These are phyloP conservation scores for Xylaria polymorpha DNA, from an alignment of 2,329 filamentous ascomycete genomes.

Conservation along the genomic window DNA sequence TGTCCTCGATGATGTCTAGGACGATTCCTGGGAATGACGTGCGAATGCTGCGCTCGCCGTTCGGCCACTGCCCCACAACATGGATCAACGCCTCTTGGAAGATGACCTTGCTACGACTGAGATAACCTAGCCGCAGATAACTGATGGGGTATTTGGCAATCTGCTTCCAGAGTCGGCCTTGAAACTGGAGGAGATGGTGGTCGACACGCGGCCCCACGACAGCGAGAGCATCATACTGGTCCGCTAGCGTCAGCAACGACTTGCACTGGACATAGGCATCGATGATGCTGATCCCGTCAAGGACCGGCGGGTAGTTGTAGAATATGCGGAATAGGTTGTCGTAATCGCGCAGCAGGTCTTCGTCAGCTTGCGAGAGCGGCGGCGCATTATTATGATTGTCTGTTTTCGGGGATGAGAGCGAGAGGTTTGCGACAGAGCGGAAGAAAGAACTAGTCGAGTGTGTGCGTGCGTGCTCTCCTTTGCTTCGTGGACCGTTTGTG, in stretches of 20 bases:
- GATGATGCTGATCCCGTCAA: conserved; percentile 89
- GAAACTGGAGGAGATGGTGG: conserved; percentile 93
- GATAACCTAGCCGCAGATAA: conserved; percentile 89
- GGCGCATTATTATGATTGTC: conserved; percentile 56
- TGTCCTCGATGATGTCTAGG: conserved; percentile 92
- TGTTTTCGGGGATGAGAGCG: conserved; percentile 60
- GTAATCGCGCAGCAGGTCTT: conserved; percentile 89
- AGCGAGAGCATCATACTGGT: conserved; percentile 90
- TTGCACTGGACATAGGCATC: conserved; percentile 96
- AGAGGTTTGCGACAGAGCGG: conserved; percentile 85
- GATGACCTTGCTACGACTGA: conserved; percentile 84
- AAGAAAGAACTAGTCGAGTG: conserved; percentile 73
- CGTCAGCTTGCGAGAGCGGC: conserved; percentile 68
- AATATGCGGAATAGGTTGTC: conserved; percentile 96
- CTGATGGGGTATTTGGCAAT: conserved; percentile 95
- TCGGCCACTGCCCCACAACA: conserved; percentile 93
- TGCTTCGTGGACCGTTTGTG: conserved; percentile 60
- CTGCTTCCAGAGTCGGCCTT: conserved; percentile 91
- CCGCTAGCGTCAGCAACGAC: conserved; percentile 85
- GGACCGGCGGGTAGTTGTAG: conserved; percentile 87
- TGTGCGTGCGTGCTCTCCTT: conserved; percentile 65
- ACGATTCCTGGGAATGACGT: conserved; percentile 78
- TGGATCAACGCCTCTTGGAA: conserved; percentile 91
- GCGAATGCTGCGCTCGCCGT: conserved; percentile 80
- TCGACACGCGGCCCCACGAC: conserved; percentile 92